phyloP scores from a whole-genome alignment of 805 yeast species.

The Pichia cephalocereana region DNA sequence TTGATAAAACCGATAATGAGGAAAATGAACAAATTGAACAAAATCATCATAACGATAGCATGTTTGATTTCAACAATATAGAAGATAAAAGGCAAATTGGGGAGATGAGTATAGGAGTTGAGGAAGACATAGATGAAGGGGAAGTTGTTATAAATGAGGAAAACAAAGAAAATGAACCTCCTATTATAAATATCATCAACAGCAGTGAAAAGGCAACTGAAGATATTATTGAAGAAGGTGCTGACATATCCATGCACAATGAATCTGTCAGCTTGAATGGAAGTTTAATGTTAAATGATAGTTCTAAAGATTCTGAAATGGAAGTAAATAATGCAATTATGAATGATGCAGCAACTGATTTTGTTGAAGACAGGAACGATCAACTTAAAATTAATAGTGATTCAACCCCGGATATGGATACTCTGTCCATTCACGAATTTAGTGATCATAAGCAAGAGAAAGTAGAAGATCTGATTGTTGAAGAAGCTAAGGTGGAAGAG shows the following conservation, averaged over 20 bases:
- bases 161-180: background rate
- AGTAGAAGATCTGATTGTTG: background rate
- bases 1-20: background rate
- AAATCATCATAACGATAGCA: background rate
- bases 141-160: background rate
- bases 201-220: background rate
- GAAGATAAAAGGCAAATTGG: background rate
- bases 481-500: background rate
- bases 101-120: background rate
- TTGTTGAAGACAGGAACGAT: background rate
- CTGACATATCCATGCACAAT: background rate
- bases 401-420: slow-evolving; percentile 12
- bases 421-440: slow-evolving; percentile 8
- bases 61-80: background rate
- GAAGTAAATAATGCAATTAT: background rate
- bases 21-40: background rate
- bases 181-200: background rate
- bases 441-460: background rate
- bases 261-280: background rate
- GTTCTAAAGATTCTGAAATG: background rate
- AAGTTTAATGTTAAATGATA: too few relatives aligned
- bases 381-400: slow-evolving; percentile 5
- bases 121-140: background rate
- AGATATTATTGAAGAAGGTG: background rate
- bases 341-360: background rate